These are phyloP conservation scores for Torrubiella hemipterigena DNA, from an alignment of 2,329 filamentous ascomycete genomes.

Conservation along the genomic window DNA sequence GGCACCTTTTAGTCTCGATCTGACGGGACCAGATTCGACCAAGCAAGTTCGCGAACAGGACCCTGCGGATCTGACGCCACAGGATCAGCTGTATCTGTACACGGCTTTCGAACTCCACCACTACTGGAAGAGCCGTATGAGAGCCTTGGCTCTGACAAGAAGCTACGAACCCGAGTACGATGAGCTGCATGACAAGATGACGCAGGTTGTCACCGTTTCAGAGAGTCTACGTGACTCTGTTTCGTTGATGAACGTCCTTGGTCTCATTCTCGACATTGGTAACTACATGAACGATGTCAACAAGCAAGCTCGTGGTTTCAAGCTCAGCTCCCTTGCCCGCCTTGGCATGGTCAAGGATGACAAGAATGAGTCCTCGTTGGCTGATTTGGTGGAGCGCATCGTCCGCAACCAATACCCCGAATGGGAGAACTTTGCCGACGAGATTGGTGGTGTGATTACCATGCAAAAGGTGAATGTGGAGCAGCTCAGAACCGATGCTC, in stretches of 20 bases:
- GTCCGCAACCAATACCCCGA: conserved; percentile 93
- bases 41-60: conserved; percentile 74
- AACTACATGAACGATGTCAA: conserved; percentile 99
- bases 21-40: conserved; percentile 77
- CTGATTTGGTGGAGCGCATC: conserved; percentile 91
- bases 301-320: conserved; percentile 97
- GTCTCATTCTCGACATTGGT: conserved; percentile 91
- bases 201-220: conserved; percentile 74
- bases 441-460: conserved; percentile 68
- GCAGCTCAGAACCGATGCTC: conserved; percentile 76
- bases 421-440: conserved; percentile 79
- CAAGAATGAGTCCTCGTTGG: conserved; percentile 94
- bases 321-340: conserved; percentile 84
- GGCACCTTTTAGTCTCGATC: conserved; percentile 92
- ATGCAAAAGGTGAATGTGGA: conserved; percentile 92
- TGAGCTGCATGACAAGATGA: conserved; percentile 74
- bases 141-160: conserved; percentile 73
- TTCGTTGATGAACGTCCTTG: conserved; percentile 88
- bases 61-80: conserved; percentile 75
- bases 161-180: conserved; percentile 85
- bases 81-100: conserved; percentile 90
- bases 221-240: conserved; percentile 87
- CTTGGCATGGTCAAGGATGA: conserved; percentile 98
- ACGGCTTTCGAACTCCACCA: conserved; percentile 92
- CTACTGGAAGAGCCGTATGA: conserved; percentile 98